Conservation (phyloP, 495 filamentous ascomycete species). For the Aspergillus saccharolyticus region DNA sequence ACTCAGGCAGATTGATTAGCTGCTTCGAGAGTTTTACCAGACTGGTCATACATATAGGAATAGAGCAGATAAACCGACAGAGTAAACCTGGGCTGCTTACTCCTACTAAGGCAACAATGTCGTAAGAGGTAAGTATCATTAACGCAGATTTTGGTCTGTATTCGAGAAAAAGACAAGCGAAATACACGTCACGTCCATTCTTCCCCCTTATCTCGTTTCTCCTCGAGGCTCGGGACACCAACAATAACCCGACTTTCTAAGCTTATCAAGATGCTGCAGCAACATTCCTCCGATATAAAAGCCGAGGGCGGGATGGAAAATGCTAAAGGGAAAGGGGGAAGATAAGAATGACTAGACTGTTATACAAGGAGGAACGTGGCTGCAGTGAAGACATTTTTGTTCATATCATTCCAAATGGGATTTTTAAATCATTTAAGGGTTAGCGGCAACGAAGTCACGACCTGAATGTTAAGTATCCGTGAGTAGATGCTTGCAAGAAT, state of each 20-base stretch:
- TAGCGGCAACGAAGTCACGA: conserved; percentile 63
- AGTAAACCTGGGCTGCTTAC: too few relatives aligned
- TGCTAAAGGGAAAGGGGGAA: conserved; percentile 6
- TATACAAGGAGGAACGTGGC: conserved; percentile 28
- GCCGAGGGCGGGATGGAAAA: conserved; percentile 8
- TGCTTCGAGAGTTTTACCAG: too few relatives aligned
- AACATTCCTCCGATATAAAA: conserved; percentile 21
- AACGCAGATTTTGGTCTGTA: conserved; percentile 11
- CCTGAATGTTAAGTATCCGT: not conserved
- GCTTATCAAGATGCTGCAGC: conserved; percentile 4
- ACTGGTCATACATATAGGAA: too few relatives aligned
- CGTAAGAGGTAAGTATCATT: conserved; percentile 5
- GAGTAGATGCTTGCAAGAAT: not conserved
- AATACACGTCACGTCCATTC: conserved; percentile 15
- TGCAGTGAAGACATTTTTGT: conserved; percentile 13
- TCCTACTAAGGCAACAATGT: too few relatives aligned
- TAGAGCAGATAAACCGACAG: too few relatives aligned
- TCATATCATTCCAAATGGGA: conserved; percentile 7
- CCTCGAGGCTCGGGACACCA: conserved; percentile 5
- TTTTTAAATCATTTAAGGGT: conserved; percentile 51
- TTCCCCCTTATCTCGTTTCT: conserved; percentile 1
- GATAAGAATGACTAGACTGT: conserved; percentile 19
- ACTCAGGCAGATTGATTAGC: too few relatives aligned
- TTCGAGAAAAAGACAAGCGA: not conserved
- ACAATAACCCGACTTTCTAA: not conserved